These are phyloP conservation scores for Monosporascus sp. DNA, from an alignment of 2,329 filamentous ascomycete species.

Conservation along the genomic window DNA sequence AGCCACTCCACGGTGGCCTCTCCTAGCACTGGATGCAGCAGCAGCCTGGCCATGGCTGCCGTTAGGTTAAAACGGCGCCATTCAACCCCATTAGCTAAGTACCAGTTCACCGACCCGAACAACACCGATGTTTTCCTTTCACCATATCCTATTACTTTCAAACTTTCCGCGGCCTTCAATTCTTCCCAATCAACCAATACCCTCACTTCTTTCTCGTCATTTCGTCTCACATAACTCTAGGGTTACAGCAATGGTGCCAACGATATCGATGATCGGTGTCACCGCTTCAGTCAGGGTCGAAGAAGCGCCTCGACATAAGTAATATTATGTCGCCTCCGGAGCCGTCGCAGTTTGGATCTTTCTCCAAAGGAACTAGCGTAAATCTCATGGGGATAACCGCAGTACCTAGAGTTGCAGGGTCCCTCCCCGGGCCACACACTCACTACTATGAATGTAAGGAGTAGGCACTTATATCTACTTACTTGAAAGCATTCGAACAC, in stretches of 20 bases:
- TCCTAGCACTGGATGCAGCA: slow-evolving; percentile 35
- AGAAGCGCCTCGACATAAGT: slow-evolving; percentile 43
- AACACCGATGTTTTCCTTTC: slow-evolving; percentile 89
- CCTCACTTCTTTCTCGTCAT: not conserved
- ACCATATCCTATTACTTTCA: not conserved
- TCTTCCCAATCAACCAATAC: not conserved
- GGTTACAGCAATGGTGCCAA: slow-evolving; percentile 10
- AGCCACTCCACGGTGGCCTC: slow-evolving; percentile 34
- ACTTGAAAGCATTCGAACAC: too few species aligned
- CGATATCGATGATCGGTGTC: slow-evolving; percentile 2
- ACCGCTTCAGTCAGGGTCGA: slow-evolving; percentile 18
- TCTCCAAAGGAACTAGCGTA: slow-evolving; percentile 29
- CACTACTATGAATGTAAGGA: too few species aligned
- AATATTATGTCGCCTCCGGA: slow-evolving; percentile 61
- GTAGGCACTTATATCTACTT: too few species aligned
- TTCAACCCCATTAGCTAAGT: slow-evolving; percentile 64
- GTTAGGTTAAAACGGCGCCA: slow-evolving; percentile 27
- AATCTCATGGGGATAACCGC: slow-evolving; percentile 17
- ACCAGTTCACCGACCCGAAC: slow-evolving; percentile 99
- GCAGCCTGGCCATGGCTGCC: slow-evolving; percentile 28
- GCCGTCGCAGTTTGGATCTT: slow-evolving; percentile 46
- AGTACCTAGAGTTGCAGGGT: slow-evolving; percentile 25
- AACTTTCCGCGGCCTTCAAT: slow-evolving; percentile 11
- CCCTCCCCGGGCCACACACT: slow-evolving; percentile 15
- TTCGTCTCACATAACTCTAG: too few species aligned